Conservation (phyloP, 1,284 basidiomycete species). For the Rhizopogon hawkerae region DNA sequence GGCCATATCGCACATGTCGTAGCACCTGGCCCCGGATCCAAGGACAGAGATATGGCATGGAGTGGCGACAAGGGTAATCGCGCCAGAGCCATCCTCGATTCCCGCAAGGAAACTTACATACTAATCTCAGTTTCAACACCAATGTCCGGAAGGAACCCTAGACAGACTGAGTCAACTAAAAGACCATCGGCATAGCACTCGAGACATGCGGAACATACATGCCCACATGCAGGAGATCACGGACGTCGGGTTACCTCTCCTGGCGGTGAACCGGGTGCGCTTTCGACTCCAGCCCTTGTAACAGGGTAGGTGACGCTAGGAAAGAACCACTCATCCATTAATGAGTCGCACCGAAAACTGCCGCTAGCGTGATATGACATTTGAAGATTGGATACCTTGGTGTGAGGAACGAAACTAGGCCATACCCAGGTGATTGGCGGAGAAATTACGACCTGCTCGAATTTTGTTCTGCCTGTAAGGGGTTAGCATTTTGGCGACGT, state of each 20-base stretch:
- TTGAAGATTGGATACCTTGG: slow-evolving; percentile 21
- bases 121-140: slow-evolving; percentile 62
- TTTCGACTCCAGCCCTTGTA: neutral
- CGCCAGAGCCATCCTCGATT: slow-evolving; percentile 53
- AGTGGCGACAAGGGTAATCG: slow-evolving; percentile 55
- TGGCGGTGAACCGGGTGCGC: slow-evolving; percentile 60
- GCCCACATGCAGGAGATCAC: slow-evolving; percentile 59
- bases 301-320: slow-evolving; percentile 13
- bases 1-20: no score
- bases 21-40: no score
- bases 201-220: slow-evolving; percentile 43
- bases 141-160: slow-evolving; percentile 58
- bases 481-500: slow-evolving; percentile 31
- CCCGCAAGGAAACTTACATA: slow-evolving; percentile 36
- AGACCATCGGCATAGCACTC: slow-evolving; percentile 47
- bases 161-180: slow-evolving; percentile 31
- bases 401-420: slow-evolving; percentile 37
- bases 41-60: slow-evolving; percentile 31
- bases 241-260: slow-evolving; percentile 40
- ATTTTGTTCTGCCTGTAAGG: slow-evolving; percentile 73
- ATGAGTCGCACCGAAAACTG: slow-evolving; percentile 58
- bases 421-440: slow-evolving; percentile 35
- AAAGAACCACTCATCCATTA: slow-evolving; percentile 65
- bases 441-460: slow-evolving; percentile 56
- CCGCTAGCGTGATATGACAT: slow-evolving; percentile 20